phyloP scores from a whole-genome alignment of 352 stramenopile genomes.

The Salisapilia sapeloensis region DNA sequence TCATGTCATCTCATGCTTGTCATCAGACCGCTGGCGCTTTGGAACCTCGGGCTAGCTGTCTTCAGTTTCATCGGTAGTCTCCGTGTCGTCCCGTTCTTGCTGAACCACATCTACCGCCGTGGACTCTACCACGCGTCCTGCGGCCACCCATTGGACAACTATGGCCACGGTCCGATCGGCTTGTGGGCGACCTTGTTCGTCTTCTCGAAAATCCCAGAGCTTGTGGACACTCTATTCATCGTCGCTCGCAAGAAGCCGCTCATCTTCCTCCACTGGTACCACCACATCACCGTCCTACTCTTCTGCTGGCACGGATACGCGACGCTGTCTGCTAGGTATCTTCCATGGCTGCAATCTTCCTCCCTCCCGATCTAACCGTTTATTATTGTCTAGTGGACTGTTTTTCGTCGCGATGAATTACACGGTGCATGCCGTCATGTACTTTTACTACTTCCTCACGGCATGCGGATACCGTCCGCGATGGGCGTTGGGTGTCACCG shows the following conservation, averaged over 20 bases:
- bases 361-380: too few relatives aligned
- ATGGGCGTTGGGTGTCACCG: conserved; percentile 16
- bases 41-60: conserved; percentile 13
- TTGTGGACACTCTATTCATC: conserved; percentile 84
- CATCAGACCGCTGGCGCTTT: conserved; percentile 4
- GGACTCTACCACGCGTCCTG: conserved; percentile 13
- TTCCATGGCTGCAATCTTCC: not conserved
- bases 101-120: conserved; percentile 6
- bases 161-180: conserved; percentile 4
- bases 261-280: conserved; percentile 87
- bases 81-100: conserved; percentile 11
- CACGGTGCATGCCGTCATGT: conserved; percentile 80
- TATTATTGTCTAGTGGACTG: too few relatives aligned
- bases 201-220: conserved; percentile 31
- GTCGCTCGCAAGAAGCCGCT: conserved; percentile 75
- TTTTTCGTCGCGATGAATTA: conserved; percentile 90
- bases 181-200: conserved; percentile 9
- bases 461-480: conserved; percentile 13
- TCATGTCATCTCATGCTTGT: not conserved
- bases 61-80: conserved; percentile 13
- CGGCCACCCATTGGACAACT: conserved; percentile 8
- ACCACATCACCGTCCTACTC: conserved; percentile 81
- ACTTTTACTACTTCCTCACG: conserved; percentile 54
- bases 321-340: conserved; percentile 16
- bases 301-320: conserved; percentile 84